Percentiles rank a stretch among this genome's conserved stretches.
These are phyloP conservation scores for Caryopteris hybrid DNA, from an alignment of 305 asterid genomes.

Conservation along the genomic window DNA sequence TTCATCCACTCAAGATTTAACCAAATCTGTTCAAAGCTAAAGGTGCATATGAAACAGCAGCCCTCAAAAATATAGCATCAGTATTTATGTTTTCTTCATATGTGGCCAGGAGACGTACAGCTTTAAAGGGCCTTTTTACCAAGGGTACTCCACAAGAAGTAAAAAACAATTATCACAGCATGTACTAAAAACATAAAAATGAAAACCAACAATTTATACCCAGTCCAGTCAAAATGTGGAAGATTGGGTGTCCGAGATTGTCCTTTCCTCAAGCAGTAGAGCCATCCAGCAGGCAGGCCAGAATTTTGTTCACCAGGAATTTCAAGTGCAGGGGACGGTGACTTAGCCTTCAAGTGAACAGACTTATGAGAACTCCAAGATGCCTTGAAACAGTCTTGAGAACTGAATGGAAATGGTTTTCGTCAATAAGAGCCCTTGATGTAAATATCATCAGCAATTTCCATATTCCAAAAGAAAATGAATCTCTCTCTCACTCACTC, in stretches of 20 bases:
- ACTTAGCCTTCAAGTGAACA: conserved; percentile 70
- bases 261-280: conserved; percentile 89
- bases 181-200: neutral
- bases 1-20: neutral
- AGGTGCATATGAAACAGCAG: neutral
- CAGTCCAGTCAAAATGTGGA: conserved; percentile 95
- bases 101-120: neutral
- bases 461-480: neutral
- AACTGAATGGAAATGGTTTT: conserved; percentile 34
- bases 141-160: neutral
- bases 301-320: conserved; percentile 39
- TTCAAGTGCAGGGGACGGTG: conserved; percentile 40
- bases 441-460: neutral
- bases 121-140: neutral
- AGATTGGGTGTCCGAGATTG: conserved; percentile 65
- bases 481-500: too few species aligned
- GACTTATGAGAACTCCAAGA: conserved; percentile 94
- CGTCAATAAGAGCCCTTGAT: conserved; percentile 11
- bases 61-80: neutral
- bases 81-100: too few species aligned
- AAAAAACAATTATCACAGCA: too few species aligned
- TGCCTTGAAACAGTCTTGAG: conserved; percentile 96
- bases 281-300: conserved; percentile 58
- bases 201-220: conserved; percentile 39
- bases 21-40: neutral